Base-by-base conservation (phyloP, 768 basidiomycete genomes). In the Punctularia strigosozonata region DNA sequence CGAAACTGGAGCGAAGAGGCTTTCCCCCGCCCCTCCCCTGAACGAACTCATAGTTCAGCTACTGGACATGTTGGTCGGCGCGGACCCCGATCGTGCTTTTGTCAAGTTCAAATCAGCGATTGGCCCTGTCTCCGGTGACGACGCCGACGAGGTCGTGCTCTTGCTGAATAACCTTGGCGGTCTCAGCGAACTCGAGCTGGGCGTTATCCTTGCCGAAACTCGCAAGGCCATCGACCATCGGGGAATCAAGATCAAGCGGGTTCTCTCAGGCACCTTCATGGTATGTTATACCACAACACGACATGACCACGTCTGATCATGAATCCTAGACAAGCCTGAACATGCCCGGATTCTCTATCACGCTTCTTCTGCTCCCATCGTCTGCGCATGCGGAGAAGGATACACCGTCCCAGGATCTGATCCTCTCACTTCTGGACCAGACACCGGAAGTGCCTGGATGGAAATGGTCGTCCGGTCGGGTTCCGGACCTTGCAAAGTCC, bases 281-380 rank as follows among this genome's bases (percentile, higher is more conserved):
- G 87, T 80, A 39, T 30, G 66, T 56, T 18, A n/a, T 18, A 21
- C 36, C 15, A 19, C 10, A 5, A 8, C 25, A 8, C 10, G 30
- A 25, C 20, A 4, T 15, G 36, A 31, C 40, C 25, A 17, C 25
- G 12, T 24, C 25, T 17, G 33, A 35, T 30, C 25, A 13, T 22
- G 20, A 35, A 28, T 30, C 33, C 36, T 56, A 81, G 88, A 90
- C 87, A 18, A 86, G 82, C 41, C 69, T 94, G 46, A 91, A 89
- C 58, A 90, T 91, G 85, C 85, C 88, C 22, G 90, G 90, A 2
- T 86, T 92, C 56, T 90, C 87, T 13, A 63, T 94, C 43, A 84
- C 87, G 1, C 66, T 90, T 14, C 66, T 91, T 13, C 71, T 87
- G 6, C 73, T 94, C 7, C 84, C 90, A n/a, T n/a, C n/a, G n/a